Base-by-base conservation (phyloP, 2,329 filamentous ascomycete species). In the Epichloe amarillans region DNA sequence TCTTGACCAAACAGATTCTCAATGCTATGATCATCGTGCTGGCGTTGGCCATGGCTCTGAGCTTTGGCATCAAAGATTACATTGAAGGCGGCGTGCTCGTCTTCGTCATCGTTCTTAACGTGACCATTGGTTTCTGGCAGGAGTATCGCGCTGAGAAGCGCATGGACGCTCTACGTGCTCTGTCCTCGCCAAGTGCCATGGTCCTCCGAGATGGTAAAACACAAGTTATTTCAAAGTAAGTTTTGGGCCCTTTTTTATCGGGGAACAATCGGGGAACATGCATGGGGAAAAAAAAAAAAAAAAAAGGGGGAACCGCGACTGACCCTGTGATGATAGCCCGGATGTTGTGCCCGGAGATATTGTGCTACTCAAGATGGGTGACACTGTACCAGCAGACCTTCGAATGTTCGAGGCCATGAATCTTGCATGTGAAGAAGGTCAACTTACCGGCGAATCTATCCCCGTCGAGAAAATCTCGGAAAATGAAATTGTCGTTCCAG, bases 21-120 rank as follows among this genome's bases (percentile, higher is more conserved):
- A 89, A 89, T 71, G 84, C 85, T 52, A 88, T 88, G 85, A 84
- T 85, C 51, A 66, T 88, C 59, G 79, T 88, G 46, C 76, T 91
- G 48, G 72, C 86, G 50, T 84, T 90, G 59, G 85, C 85, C 60
- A 88, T 89, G 82, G 82, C 79, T 44, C 73, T 83, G 40, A 81
- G 78, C 54, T 86, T 84, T 63, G 80, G 75, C 54, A 82, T 86
- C 54, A 67, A 73, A 43, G 83, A 84, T 57, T 83, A 76, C 62
- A 80, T 84, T 57, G 82, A 85, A 68, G 82, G 79, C 49, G 79
- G 77, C 49, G 81, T 86, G 46, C 77, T 86, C 50, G 74, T 76
- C 47, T 80, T 78, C 53, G 82, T 86, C 62, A 84, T 86, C 53
- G 61, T 79, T 37, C 74, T 86, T 60, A 87, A 87, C 60, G 82